Evolutionary conservation across 192 early-diverging fungal genomes (phyloP), one percentile per base, ranked within the genome.

Genomic region (Coemansia sp.): DNA sequence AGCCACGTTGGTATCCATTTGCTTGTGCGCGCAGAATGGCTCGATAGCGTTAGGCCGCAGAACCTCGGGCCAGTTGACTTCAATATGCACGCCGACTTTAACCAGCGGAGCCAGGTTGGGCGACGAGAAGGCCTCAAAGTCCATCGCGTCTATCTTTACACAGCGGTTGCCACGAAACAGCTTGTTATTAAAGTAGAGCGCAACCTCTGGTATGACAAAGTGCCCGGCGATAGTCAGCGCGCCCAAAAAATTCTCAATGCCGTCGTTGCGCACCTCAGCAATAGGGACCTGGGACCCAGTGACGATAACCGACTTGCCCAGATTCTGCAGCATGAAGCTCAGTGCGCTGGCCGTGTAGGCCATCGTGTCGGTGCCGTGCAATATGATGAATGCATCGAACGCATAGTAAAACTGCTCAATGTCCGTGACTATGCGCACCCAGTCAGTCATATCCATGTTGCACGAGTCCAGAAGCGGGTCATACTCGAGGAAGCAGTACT

Each of bases 271-370:
- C 33, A 99, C 90, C 75, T 99, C 97, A 16, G 95, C 93, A 40
- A 99, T 85, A 0, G 97, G 97, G 6, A 99, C 93, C 77, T 99
- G 97, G 18, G 95, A 97, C 9, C 97, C 97, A 4, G 94, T 99
- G 60, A 99, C 74, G 66, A 99, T 97, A 31, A 99, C 95, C 16
- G 96, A 92, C 73, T 99, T 99, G 24, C 97, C 97, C 34, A 99
- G 84, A 65, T 95, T 91, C 71, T 99, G 95, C 38, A 99, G 83
- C 89, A 99, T 92, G 73, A 99, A 99, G 63, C 91, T 93, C 51
- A 99, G 85, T 0, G 90, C 92, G 68, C 88, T 88, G 5, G 92
- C 93, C 1, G 93, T 93, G 67, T 91, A 94, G 0, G 92, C 85
- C 93, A 94, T 94, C 1, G 93, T 94, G 76, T 94, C 93, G 0